These are phyloP conservation scores for Cairneyella variabilis DNA, from an alignment of 495 filamentous ascomycete genomes.

Conservation along the genomic window DNA sequence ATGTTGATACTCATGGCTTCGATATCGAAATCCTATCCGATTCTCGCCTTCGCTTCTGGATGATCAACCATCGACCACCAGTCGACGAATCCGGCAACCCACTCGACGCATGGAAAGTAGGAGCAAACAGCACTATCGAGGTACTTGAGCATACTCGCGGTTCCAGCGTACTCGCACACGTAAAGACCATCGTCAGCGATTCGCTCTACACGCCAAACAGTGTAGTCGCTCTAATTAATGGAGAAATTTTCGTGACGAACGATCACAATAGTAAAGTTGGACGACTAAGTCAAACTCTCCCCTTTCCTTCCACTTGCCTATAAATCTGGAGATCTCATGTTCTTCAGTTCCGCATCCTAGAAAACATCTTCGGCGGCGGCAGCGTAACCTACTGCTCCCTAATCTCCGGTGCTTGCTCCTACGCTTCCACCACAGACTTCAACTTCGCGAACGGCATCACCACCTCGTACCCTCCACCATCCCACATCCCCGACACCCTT, in stretches of 20 bases:
- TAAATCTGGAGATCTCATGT: not conserved
- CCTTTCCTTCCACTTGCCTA: too few species aligned
- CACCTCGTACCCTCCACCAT: conserved; percentile 1
- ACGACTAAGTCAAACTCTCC: conserved; percentile 13
- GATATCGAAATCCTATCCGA: not conserved
- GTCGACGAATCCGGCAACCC: conserved; percentile 27
- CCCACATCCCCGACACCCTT: too few species aligned
- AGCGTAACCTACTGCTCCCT: conserved; percentile 24
- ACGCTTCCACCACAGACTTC: conserved; percentile 18
- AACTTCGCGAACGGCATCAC: conserved; percentile 32
- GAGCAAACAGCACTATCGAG: conserved; percentile 34
- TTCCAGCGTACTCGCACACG: conserved; percentile 19
- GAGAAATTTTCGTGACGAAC: conserved; percentile 28
- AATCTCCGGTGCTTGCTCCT: conserved; percentile 3
- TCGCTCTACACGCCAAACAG: conserved; percentile 30
- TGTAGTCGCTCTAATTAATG: conserved; percentile 24
- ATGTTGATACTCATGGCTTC: not conserved
- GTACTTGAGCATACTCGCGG: conserved; percentile 24
- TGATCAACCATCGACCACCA: conserved; percentile 34
- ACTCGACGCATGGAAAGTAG: conserved; percentile 24
- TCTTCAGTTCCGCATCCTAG: not conserved
- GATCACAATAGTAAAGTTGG: conserved; percentile 30
- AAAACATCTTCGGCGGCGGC: conserved; percentile 9
- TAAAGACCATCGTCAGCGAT: conserved; percentile 28
- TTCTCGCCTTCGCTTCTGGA: conserved; percentile 27